A percentile compares a stretch with the other conserved stretches of the same genome.
Evolutionary conservation across 495 filamentous ascomycete species (phyloP).

Genomic region (Pyrenopolyporus hunteri): DNA sequence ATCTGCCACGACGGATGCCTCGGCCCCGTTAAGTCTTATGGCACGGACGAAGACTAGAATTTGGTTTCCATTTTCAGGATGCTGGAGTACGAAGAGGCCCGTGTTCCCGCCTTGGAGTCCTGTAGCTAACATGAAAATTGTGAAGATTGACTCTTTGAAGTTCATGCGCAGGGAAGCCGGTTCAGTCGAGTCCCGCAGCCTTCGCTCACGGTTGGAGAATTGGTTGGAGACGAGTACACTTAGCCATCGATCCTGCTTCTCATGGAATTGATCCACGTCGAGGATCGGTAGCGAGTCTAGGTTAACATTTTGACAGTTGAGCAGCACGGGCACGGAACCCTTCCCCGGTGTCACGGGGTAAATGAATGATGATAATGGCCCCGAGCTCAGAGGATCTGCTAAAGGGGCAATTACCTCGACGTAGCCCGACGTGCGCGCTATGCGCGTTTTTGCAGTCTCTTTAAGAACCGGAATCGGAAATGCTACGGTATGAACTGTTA

Average conservation of each 20-base stretch:
- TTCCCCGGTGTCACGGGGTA: conserved; percentile 37
- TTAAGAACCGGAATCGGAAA: conserved; percentile 52
- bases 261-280: conserved; percentile 32
- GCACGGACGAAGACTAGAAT: conserved; percentile 50
- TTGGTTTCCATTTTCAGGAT: conserved; percentile 42
- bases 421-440: conserved; percentile 55
- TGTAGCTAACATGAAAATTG: conserved; percentile 52
- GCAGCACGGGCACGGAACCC: conserved; percentile 33
- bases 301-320: conserved; percentile 51
- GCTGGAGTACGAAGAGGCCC: conserved; percentile 46
- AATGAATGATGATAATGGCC: conserved; percentile 31
- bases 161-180: conserved; percentile 41
- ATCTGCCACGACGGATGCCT: conserved; percentile 54
- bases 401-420: conserved; percentile 53
- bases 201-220: conserved; percentile 51
- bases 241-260: conserved; percentile 44
- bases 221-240: conserved; percentile 43
- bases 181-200: conserved; percentile 33
- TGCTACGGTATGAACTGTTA: conserved; percentile 33
- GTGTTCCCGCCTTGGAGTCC: conserved; percentile 48
- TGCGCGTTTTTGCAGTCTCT: conserved; percentile 43
- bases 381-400: conserved; percentile 36
- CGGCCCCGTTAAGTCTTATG: conserved; percentile 49
- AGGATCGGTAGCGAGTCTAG: conserved; percentile 52
- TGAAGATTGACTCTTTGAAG: conserved; percentile 57